Evolutionary conservation across 2,329 filamentous ascomycete genomes (phyloP), one percentile per base, ranked within the genome.

Genomic region (Podosphaera aphanis): DNA sequence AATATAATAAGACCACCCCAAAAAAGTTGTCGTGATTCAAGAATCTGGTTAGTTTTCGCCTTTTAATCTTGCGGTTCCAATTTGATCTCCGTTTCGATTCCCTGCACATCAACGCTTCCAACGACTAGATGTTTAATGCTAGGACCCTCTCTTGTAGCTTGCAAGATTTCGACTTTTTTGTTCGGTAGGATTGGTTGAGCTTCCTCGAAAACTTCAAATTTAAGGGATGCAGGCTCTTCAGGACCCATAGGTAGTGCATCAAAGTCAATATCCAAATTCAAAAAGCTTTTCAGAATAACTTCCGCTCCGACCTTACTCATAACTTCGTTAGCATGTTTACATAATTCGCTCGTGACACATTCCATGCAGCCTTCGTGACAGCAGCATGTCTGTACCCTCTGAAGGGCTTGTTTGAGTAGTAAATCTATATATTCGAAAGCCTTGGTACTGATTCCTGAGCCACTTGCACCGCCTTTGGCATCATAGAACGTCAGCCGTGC

Each of bases 401-500:
- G 68, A 33, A 90, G 70, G 0, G 86, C 88, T 57, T 86, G 79
- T 18, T 65, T 65, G 1, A 95, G 68, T 29, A 95, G 64, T 29
- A 79, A 60, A 55, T 93, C 84, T 18, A 93, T 69, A 56, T 93
- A 92, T 56, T 95, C 88, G 56, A 95, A 95, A 0, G 85, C 88
- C 59, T 93, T 94, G 35, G 79, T 82, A 50, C 80, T 84, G 53
- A 94, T 92, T 0, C 90, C 90, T 0, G 75, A 80, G 0, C 88
- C 88, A 38, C 74, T 72, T 0, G 80, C 71, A 0, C 88, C 88
- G 6, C 90, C 90, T 61, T 93, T 93, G 2, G 84, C 79, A 59
- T 95, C 90, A 62, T 95, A 98, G 56, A 98, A 93, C 0, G 84
- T 93, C 42, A 98, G 63, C 0, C 90, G 68, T 0, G 85, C 90